Base-by-base conservation (phyloP, 345 rosid species). In the Euphorbia tirucalli region DNA sequence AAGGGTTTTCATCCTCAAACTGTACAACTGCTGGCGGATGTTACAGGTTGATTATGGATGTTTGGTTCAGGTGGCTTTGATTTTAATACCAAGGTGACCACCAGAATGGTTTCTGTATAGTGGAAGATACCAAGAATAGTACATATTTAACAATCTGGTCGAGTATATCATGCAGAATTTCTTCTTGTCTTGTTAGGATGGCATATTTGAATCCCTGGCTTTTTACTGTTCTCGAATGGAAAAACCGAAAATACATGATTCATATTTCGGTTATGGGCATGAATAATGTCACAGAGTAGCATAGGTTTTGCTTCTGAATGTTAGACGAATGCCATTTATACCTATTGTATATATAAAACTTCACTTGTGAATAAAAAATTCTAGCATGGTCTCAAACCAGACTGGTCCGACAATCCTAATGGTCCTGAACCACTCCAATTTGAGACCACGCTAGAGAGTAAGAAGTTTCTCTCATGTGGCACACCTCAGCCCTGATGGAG, bases 81-180 rank as follows among this genome's bases (percentile, higher is more conserved):
- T 11, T 35, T 37, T 10, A 4, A 28, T 19, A n/a, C 2, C 18
- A 41, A 14, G 60, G 43, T 30, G 7, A 56, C 39, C 27, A 57
- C 35, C 4, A 11, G 2, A 24, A 25, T n/a, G 72, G 50, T 35
- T 39, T 28, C 37, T 70, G 73, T 59, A 70, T 30, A 70, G 66
- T 60, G 43, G 43, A n/a, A 19, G 28, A 30, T 59, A 59, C 73
- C 46, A 60, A n/a, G 37, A 11, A n/a, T 41, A 37, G 48, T 21
- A 68, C 4, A 68, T 37, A 56, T 55, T 16, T 55, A n/a, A 69
- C 27, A 2, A 56, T 31, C 30, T 11, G 54, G 27, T 61, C 35
- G 6, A 61, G 35, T 37, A 16, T 11, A 35, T 61, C 11, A 11
- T 68, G 61, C 31, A 52, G 11, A 31, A 46, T 10, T 2, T 5